These are phyloP conservation scores for Phytophthora brassicae DNA, from an alignment of 352 stramenopile species.

Conservation along the genomic window DNA sequence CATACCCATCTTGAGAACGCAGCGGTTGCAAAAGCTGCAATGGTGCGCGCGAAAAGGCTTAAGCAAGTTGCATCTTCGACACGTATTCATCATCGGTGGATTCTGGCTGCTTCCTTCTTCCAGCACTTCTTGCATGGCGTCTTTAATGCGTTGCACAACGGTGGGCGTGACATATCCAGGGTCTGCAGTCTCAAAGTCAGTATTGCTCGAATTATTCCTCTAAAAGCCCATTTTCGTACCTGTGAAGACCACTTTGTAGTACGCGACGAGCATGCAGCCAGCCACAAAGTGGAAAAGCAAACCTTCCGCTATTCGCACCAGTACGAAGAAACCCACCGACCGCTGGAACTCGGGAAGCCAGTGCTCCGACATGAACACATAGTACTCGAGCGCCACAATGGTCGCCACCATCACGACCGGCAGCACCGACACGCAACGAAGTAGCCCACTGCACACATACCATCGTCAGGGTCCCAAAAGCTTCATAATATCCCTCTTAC, in stretches of 20 bases:
- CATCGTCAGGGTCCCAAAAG: neutral
- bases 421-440: constrained; percentile 62
- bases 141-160: constrained; percentile 60
- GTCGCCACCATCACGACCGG: constrained; percentile 62
- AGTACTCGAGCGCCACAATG: constrained; percentile 74
- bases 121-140: constrained; percentile 63
- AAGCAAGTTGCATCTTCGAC: constrained; percentile 62
- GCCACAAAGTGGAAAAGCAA: constrained; percentile 65
- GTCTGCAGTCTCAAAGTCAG: constrained; percentile 39
- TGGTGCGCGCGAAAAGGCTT: constrained; percentile 86
- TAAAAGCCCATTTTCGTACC: constrained; percentile 43
- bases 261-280: constrained; percentile 51
- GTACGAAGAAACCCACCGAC: constrained; percentile 18
- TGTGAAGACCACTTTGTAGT: constrained; percentile 77
- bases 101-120: constrained; percentile 39
- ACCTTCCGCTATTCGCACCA: constrained; percentile 39
- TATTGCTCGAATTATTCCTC: neutral
- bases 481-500: too few species aligned
- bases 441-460: constrained; percentile 40
- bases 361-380: constrained; percentile 57
- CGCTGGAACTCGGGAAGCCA: constrained; percentile 38
- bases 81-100: constrained; percentile 34
- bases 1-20: constrained; percentile 86
- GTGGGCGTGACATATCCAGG: constrained; percentile 75
- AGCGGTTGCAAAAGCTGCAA: constrained; percentile 86